Percentiles rank a stretch among this genome's conserved stretches.
These are phyloP conservation scores for Aspergillus flavus DNA, from an alignment of 2,329 filamentous ascomycete genomes.

Conservation along the genomic window DNA sequence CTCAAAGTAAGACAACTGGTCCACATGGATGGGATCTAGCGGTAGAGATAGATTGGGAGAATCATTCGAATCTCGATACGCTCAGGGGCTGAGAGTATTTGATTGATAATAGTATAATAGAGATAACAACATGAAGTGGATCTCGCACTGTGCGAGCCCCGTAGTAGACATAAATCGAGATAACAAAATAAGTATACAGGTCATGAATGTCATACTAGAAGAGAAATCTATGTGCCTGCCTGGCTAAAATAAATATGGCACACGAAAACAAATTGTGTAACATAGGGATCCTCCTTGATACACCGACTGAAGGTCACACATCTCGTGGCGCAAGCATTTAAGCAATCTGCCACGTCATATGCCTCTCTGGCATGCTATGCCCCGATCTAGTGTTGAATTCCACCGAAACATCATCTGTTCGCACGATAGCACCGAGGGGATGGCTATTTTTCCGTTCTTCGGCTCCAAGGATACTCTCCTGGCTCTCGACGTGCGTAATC, in stretches of 20 bases:
- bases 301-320: too few species aligned
- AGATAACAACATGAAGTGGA: neutral
- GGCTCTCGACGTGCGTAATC: conserved; percentile 17
- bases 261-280: neutral
- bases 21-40: neutral
- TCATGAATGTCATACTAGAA: neutral
- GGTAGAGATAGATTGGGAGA: neutral
- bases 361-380: neutral
- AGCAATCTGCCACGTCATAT: neutral
- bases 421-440: conserved; percentile 18
- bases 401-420: conserved; percentile 25
- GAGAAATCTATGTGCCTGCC: neutral
- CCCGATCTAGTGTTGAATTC: conserved; percentile 19
- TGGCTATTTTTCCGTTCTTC: conserved; percentile 7
- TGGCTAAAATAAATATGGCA: too few species aligned
- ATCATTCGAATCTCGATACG: neutral
- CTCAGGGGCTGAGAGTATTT: neutral
- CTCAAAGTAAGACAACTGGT: neutral
- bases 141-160: neutral
- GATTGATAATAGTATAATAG: neutral
- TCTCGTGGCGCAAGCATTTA: neutral
- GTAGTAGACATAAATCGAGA: neutral
- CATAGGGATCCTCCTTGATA: neutral
- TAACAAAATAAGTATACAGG: neutral
- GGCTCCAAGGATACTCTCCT: conserved; percentile 24